Percentiles rank a stretch among this genome's conserved stretches.
These are phyloP conservation scores for Hyaloscypha bicolor DNA, from an alignment of 495 filamentous ascomycete genomes.

Conservation along the genomic window DNA sequence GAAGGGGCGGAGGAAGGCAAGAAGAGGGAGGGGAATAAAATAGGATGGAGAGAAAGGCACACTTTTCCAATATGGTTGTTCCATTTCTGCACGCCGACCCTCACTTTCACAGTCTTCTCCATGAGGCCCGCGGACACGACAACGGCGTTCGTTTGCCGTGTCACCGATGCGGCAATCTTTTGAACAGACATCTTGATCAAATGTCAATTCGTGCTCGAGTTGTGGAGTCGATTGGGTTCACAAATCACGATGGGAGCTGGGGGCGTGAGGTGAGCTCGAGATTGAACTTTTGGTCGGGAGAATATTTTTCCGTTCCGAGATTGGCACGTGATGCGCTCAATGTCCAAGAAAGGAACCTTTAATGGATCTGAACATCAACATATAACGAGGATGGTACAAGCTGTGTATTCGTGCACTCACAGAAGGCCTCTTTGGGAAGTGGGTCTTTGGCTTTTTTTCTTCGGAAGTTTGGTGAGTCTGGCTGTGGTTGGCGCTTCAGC, in stretches of 20 bases:
- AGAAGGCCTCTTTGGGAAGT: too few species aligned
- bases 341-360: too few species aligned
- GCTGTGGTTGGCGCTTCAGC: too few species aligned
- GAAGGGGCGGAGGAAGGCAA: conserved; percentile 9
- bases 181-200: conserved; percentile 13
- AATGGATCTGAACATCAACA: too few species aligned
- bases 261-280: not conserved
- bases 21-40: conserved; percentile 1
- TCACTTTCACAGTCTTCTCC: conserved; percentile 71
- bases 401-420: too few species aligned
- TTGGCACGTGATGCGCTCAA: not conserved
- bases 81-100: conserved; percentile 61
- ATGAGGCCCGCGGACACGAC: conserved; percentile 72
- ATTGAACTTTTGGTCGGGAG: conserved; percentile 3
- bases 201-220: not conserved
- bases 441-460: too few species aligned
- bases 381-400: too few species aligned
- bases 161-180: conserved; percentile 17
- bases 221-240: not conserved
- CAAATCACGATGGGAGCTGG: not conserved
- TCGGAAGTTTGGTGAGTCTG: too few species aligned
- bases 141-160: conserved; percentile 47
- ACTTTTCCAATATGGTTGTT: conserved; percentile 62
- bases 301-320: conserved; percentile 21
- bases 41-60: conserved; percentile 9